Percentiles rank a stretch among this genome's conserved stretches.
Evolutionary conservation across 2,329 filamentous ascomycete species (phyloP).

Genomic region (Sporothrix luriei): DNA sequence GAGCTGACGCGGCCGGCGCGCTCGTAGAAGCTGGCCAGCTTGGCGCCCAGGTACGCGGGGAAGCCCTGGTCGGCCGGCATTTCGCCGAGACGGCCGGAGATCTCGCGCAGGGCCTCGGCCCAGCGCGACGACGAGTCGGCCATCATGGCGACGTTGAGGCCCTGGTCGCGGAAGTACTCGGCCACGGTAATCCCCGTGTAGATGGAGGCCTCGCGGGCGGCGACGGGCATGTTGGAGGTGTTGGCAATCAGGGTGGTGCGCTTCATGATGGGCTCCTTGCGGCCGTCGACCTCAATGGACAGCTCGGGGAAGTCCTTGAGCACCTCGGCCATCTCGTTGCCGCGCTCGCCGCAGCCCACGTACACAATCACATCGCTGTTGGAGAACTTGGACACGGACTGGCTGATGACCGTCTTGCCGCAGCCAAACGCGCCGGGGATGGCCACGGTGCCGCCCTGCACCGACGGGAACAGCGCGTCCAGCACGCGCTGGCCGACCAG

Average conservation of each 20-base stretch:
- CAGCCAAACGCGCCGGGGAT: conserved; percentile 98
- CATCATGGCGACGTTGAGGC: conserved; percentile 99
- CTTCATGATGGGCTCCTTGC: conserved; percentile 99
- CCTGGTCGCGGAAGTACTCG: conserved; percentile 97
- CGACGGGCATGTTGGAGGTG: conserved; percentile 99
- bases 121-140: conserved; percentile 96
- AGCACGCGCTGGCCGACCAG: conserved; percentile 96
- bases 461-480: conserved; percentile 92
- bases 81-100: conserved; percentile 97
- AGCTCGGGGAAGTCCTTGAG: conserved; percentile 99
- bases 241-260: conserved; percentile 97
- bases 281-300: conserved; percentile 88
- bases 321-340: conserved; percentile 99
- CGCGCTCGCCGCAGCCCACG: conserved; percentile 80
- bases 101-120: conserved; percentile 97
- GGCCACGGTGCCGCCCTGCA: conserved; percentile 95
- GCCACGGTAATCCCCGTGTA: conserved; percentile 95
- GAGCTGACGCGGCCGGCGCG: conserved; percentile 85
- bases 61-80: conserved; percentile 99
- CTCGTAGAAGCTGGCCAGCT: conserved; percentile 98
- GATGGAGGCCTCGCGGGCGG: conserved; percentile 96
- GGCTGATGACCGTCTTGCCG: conserved; percentile 98
- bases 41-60: conserved; percentile 94
- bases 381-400: conserved; percentile 99
- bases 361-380: conserved; percentile 99